phyloP scores from a whole-genome alignment of 2,329 filamentous ascomycete species.

The Ambrosiella xylebori region DNA sequence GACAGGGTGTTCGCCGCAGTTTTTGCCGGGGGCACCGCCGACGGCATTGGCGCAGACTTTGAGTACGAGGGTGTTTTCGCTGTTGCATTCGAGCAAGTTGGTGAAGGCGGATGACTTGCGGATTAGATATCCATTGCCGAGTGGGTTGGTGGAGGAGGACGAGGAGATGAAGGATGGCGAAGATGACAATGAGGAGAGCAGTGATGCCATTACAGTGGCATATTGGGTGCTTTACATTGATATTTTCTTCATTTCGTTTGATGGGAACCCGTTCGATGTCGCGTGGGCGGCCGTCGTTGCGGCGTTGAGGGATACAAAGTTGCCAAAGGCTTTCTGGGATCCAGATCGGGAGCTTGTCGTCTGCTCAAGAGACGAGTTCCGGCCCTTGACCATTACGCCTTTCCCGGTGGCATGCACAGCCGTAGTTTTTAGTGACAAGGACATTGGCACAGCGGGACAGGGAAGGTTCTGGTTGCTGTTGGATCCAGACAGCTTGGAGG shows the following conservation, averaged over 20 bases:
- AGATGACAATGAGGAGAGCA: conserved; percentile 21
- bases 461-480: conserved; percentile 57
- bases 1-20: conserved; percentile 75
- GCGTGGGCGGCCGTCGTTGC: conserved; percentile 74
- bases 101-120: conserved; percentile 51
- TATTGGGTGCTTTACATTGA: conserved; percentile 96
- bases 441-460: conserved; percentile 11
- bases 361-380: conserved; percentile 45
- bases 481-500: conserved; percentile 83
- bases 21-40: conserved; percentile 70
- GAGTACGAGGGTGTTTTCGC: conserved; percentile 58
- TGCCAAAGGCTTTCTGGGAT: conserved; percentile 74
- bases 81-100: conserved; percentile 55
- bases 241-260: conserved; percentile 81
- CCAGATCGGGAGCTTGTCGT: conserved; percentile 61
- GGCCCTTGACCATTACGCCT: conserved; percentile 40
- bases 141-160: conserved; percentile 31
- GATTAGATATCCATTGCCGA: conserved; percentile 41
- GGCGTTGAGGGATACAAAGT: conserved; percentile 57
- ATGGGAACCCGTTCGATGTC: conserved; percentile 81
- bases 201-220: conserved; percentile 44
- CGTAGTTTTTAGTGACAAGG: conserved; percentile 50
- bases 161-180: conserved; percentile 21
- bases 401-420: conserved; percentile 65
- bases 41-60: conserved; percentile 67